phyloP scores from a whole-genome alignment of 345 rosid species.

The Erucastrum elatum region DNA sequence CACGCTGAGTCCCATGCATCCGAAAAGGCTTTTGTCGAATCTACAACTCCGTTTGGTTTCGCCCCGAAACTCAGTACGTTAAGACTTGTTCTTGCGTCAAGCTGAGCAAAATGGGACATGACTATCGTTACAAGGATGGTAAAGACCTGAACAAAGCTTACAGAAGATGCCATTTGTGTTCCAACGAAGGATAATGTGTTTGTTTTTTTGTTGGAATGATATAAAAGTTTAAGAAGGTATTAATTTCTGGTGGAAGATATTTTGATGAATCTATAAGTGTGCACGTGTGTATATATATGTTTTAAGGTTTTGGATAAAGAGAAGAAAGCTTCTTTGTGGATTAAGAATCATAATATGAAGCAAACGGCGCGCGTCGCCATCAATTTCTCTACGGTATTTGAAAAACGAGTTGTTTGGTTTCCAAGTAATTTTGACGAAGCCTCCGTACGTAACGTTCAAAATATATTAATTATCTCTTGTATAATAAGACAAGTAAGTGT shows the following conservation, averaged over 20 bases:
- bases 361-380: constrained; percentile 37
- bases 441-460: constrained; percentile 37
- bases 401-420: constrained; percentile 25
- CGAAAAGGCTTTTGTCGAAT: constrained; percentile 48
- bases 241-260: background rate
- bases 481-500: constrained; percentile 19
- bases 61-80: constrained; percentile 51
- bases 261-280: background rate
- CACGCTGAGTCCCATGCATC: constrained; percentile 57
- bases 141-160: constrained; percentile 15
- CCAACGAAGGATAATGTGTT: background rate
- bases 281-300: constrained; percentile 17
- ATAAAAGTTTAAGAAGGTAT: constrained; percentile 3
- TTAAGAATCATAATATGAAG: constrained; percentile 35
- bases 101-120: constrained; percentile 5
- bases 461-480: constrained; percentile 2
- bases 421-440: constrained; percentile 17
- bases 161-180: constrained; percentile 16
- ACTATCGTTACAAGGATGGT: constrained; percentile 3
- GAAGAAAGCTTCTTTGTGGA: constrained; percentile 3
- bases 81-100: constrained; percentile 33
- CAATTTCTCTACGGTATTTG: constrained; percentile 22
- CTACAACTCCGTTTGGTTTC: constrained; percentile 43
- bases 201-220: background rate
- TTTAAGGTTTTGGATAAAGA: constrained; percentile 31